Base-by-base conservation (phyloP, 768 basidiomycete genomes). In the Mycena haematopus region DNA sequence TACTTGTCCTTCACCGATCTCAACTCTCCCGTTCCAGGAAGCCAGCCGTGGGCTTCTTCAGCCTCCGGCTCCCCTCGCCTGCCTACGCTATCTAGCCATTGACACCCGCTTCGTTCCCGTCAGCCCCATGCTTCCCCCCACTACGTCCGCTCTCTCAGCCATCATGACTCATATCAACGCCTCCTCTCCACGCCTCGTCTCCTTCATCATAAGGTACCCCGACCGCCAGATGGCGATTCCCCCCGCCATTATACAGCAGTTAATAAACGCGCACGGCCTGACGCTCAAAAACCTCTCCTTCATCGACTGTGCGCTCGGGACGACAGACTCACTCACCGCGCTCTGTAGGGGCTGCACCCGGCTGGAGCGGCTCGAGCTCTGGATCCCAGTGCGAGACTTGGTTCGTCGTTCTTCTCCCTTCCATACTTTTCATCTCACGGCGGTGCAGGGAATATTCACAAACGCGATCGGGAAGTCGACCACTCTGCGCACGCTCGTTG, bases 71-170 rank as follows among this genome's bases (percentile, higher is more conserved):
- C 65, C 76, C 17, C 74, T 84, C 6, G 75, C 76, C 1, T 69
- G 75, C 35, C 77, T 91, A 0, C 77, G 74, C 0, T 78, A 86
- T 68, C 76, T 91, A 0, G 76, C 86, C 3, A 62, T 90, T 38
- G 86, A 89, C 65, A 72, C 80, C 0, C 82, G 82, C 51, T 75
- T 61, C 1, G 21, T 11, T 14, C 10, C 50, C 22, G 70, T 44
- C 69, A 69, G 19, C 46, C 75, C 65, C 44, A 67, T 61, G 45
- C 71, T 71, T 3, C 55, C 70, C 9, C 65, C 71, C 9, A 53
- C 59, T 27, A 50, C 63, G 3, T 57, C 69, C 38, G 58, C 69
- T 0, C 74, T 74, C 13, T 56, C 73, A 11, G 60, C 73, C 21
- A 74, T 75, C 55, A 70, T 71, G 55, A 70, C 70, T 8, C 74